A percentile compares a stretch with the other conserved stretches of the same genome.
phyloP scores from a whole-genome alignment of 1,284 basidiomycete genomes.

The Cryptococcus amylolentus region DNA sequence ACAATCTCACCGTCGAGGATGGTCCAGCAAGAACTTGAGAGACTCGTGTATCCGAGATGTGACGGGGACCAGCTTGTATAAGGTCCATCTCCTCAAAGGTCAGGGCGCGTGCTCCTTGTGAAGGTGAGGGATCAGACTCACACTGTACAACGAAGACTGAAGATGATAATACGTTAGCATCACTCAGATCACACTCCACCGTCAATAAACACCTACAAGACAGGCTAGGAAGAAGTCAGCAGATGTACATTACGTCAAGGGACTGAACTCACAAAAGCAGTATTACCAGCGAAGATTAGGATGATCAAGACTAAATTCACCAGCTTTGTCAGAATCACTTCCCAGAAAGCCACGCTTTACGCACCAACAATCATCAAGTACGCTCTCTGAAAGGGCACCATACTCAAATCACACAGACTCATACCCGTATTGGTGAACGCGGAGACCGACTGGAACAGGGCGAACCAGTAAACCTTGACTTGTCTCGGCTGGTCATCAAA shows the following conservation, averaged over 20 bases:
- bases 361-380: conserved; percentile 69
- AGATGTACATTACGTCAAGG: not conserved
- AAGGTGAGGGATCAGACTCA: conserved; percentile 32
- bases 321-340: not conserved
- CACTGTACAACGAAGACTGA: conserved; percentile 64
- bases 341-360: conserved; percentile 4
- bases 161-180: not conserved
- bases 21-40: conserved; percentile 86
- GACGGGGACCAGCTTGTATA: conserved; percentile 62
- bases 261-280: conserved; percentile 68
- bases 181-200: no score
- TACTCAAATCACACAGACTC: conserved; percentile 82
- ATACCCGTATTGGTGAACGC: conserved; percentile 87
- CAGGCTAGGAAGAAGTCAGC: conserved; percentile 55
- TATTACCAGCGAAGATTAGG: conserved; percentile 85
- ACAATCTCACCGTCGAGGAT: conserved; percentile 68
- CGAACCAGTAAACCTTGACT: conserved; percentile 69
- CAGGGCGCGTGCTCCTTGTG: conserved; percentile 1
- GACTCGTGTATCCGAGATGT: conserved; percentile 70
- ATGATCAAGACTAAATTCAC: conserved; percentile 50
- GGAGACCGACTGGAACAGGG: conserved; percentile 79
- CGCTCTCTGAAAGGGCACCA: conserved; percentile 81
- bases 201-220: conserved; percentile 58
- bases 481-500: conserved; percentile 59
- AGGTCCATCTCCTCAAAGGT: conserved; percentile 61